Evolutionary conservation across 2,329 filamentous ascomycete genomes (phyloP).

Genomic region (Colletotrichum endophyticum): DNA sequence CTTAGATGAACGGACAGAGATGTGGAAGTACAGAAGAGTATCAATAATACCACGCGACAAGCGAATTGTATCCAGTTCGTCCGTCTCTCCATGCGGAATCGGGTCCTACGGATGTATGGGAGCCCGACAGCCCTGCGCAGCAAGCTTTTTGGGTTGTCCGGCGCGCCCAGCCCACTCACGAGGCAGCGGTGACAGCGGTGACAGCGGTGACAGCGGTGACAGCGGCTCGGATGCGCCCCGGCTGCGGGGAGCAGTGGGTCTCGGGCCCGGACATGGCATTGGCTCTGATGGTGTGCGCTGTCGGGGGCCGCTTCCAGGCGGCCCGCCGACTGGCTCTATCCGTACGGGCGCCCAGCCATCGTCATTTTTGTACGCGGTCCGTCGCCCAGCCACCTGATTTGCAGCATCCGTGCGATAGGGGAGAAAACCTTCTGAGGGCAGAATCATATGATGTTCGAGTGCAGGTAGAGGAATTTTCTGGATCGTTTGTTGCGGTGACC

Average conservation of each 20-base stretch:
- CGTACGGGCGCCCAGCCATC: constrained; percentile 2
- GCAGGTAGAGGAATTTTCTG: not conserved
- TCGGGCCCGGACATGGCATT: not conserved
- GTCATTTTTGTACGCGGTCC: not conserved
- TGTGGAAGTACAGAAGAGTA: not conserved
- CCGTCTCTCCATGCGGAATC: not conserved
- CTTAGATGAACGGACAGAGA: not conserved
- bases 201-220: not conserved
- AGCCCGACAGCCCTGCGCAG: not conserved
- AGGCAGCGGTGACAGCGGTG: not conserved
- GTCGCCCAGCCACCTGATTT: not conserved
- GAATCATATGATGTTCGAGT: not conserved
- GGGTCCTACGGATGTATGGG: not conserved
- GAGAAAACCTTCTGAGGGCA: accelerated
- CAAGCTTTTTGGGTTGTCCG: not conserved
- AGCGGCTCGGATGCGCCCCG: not conserved
- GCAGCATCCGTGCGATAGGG: not conserved
- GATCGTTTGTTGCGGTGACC: not conserved
- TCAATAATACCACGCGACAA: not conserved
- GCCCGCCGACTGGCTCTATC: not conserved
- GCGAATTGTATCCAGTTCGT: not conserved
- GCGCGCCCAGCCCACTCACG: not conserved
- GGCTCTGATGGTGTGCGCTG: not conserved
- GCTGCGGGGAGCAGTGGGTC: not conserved
- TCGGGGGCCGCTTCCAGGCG: not conserved